Conservation (phyloP, 805 yeast genomes). For the Metahyphopichia silvanorum region DNA sequence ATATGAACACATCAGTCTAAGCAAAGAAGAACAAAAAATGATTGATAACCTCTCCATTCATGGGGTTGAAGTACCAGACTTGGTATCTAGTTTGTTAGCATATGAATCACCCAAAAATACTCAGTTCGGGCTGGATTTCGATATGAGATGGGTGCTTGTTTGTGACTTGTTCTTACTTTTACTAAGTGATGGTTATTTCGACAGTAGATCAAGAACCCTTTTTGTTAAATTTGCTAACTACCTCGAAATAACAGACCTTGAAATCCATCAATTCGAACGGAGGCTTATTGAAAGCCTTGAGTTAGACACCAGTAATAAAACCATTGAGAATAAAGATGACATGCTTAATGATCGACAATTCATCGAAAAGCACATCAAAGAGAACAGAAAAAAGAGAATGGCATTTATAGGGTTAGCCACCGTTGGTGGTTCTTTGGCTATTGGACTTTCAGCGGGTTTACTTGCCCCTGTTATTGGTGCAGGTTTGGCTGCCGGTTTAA, state of each 20-base stretch:
- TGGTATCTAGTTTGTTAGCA: conserved; percentile 55
- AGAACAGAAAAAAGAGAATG: conserved; percentile 61
- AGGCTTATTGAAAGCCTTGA: conserved; percentile 88
- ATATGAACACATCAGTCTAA: conserved; percentile 77
- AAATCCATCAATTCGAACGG: conserved; percentile 84
- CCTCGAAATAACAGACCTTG: conserved; percentile 59
- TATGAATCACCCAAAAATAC: not conserved
- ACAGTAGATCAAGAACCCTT: conserved; percentile 83
- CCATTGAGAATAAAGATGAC: conserved; percentile 62
- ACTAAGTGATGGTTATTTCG: conserved; percentile 82
- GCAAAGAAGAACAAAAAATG: conserved; percentile 78
- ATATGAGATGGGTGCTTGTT: conserved; percentile 87
- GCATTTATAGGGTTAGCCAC: conserved; percentile 94
- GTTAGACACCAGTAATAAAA: conserved; percentile 54
- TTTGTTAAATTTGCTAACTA: conserved; percentile 62
- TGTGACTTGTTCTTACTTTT: conserved; percentile 85
- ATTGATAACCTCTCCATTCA: conserved; percentile 82
- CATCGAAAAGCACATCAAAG: conserved; percentile 67
- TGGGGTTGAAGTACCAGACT: conserved; percentile 72
- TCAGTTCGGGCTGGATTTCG: conserved; percentile 31
- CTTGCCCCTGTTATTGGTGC: conserved; percentile 98
- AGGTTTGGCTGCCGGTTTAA: conserved; percentile 94
- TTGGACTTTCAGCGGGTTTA: conserved; percentile 93
- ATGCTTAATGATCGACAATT: conserved; percentile 77
- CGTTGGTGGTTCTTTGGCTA: conserved; percentile 89